Percentiles rank a stretch among this genome's conserved stretches.
phyloP scores from a whole-genome alignment of 2,329 filamentous ascomycete genomes.

The Macrophomina phaseolina region DNA sequence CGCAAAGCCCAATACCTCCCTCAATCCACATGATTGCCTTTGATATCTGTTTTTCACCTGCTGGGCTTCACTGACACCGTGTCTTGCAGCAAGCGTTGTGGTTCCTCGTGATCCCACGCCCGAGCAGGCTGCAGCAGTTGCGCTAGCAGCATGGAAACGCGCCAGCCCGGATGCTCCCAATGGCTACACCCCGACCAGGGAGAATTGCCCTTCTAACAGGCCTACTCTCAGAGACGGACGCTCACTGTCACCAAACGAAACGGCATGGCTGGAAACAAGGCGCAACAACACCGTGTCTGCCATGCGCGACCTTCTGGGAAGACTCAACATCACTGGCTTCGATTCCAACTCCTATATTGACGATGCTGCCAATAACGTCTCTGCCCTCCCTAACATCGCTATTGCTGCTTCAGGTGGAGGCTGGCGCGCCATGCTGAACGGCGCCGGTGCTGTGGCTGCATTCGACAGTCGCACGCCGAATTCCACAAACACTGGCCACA shows the following conservation, averaged over 20 bases:
- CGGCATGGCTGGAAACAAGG: slow-evolving; percentile 73
- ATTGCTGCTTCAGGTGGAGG: slow-evolving; percentile 84
- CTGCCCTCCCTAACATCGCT: slow-evolving; percentile 70
- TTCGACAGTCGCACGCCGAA: slow-evolving; percentile 75
- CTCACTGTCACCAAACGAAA: slow-evolving; percentile 71
- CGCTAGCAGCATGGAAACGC: slow-evolving; percentile 37
- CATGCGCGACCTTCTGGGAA: slow-evolving; percentile 74
- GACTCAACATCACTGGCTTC: slow-evolving; percentile 77
- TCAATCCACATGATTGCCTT: not conserved
- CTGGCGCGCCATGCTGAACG: slow-evolving; percentile 84
- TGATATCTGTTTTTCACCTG: too few relatives aligned
- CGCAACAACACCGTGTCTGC: slow-evolving; percentile 74
- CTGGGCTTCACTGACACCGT: not conserved
- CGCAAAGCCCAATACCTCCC: too few relatives aligned
- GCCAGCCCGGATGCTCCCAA: slow-evolving; percentile 64
- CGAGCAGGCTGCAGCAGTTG: slow-evolving; percentile 24
- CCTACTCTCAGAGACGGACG: slow-evolving; percentile 71
- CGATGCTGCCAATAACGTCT: slow-evolving; percentile 59
- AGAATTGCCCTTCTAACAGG: slow-evolving; percentile 71
- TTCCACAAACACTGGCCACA: slow-evolving; percentile 66
- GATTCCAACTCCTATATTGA: slow-evolving; percentile 77
- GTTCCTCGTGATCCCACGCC: slow-evolving; percentile 21
- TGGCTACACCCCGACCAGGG: slow-evolving; percentile 72
- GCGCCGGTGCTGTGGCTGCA: slow-evolving; percentile 78
- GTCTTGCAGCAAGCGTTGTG: slow-evolving; percentile 1